Base-by-base conservation (phyloP, 106 monocot genomes). In the Acorus gramineus region DNA sequence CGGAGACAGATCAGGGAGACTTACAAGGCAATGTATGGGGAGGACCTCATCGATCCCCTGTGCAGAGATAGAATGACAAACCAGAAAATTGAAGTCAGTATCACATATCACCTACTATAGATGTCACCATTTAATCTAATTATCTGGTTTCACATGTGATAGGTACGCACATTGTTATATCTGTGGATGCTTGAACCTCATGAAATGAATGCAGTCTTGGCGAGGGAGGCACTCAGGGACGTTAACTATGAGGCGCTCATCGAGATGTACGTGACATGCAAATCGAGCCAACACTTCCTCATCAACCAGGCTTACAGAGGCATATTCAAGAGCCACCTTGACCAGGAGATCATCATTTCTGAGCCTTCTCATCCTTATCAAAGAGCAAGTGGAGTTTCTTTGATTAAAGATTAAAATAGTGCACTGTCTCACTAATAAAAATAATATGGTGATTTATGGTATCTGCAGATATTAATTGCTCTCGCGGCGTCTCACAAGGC, bases 401-500 rank as follows among this genome's bases (percentile, higher is more conserved):
- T 28, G 28, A 28, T 28, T 28, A 28, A 28, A 28, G 28, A 28
- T 28, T 28, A 28, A 28, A 28, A 28, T 28, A 28, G 28, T 28
- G 28, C 28, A 28, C 28, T 28, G 28, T 28, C 28, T 28, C 28
- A 28, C 28, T 28, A 28, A 28, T 28, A 28, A 28, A 28, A 28
- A 28, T 28, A 28, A 28, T 28, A 28, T 28, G 28, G 28, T 28
- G 28, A 28, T 1, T 28, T 28, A 28, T 28, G 28, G 28, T 28
- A 28, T 28, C 28, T 28, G 53, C 68, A 80, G 79, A 60, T 83
- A 12, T 54, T 85, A 5, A 54, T 74, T 44, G 84, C 84, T 47
- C 65, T 85, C 4, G 73, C 84, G 11, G 66, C 80, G 42, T 77
- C 80, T 42, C 80, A 80, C 28, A 69, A 62, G 50, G 75, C 84